A percentile compares a stretch with the other conserved stretches of the same genome.
Conservation (phyloP, 2,329 filamentous ascomycete species). For the Trichoderma endophyticum region DNA sequence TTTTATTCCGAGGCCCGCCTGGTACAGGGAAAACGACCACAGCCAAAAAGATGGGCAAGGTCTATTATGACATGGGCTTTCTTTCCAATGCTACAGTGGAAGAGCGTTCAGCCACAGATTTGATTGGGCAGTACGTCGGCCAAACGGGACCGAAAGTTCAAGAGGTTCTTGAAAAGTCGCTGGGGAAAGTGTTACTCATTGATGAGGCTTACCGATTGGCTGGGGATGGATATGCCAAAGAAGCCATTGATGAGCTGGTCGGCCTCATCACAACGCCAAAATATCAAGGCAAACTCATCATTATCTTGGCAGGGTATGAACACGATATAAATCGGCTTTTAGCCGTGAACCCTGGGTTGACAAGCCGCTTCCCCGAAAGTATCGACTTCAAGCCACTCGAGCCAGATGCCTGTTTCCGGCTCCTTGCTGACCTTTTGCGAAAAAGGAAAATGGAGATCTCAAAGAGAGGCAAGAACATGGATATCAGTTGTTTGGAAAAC, state of each 20-base stretch:
- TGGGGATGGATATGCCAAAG: conserved; percentile 55
- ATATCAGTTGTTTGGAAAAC: conserved; percentile 28
- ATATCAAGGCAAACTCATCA: conserved; percentile 58
- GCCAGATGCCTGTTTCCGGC: conserved; percentile 38
- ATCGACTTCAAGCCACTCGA: conserved; percentile 52
- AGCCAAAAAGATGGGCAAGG: conserved; percentile 69
- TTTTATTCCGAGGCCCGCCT: conserved; percentile 63
- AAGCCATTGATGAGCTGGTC: conserved; percentile 53
- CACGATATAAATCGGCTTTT: conserved; percentile 63
- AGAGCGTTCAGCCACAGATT: conserved; percentile 64
- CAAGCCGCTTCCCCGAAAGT: conserved; percentile 61
- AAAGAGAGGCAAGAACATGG: conserved; percentile 22
- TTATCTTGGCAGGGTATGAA: conserved; percentile 68
- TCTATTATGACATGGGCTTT: conserved; percentile 73
- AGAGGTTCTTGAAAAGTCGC: conserved; percentile 53
- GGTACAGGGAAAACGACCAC: conserved; percentile 72
- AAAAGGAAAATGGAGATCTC: conserved; percentile 27
- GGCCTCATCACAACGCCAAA: conserved; percentile 52
- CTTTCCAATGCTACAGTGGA: conserved; percentile 57
- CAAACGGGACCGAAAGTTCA: conserved; percentile 67
- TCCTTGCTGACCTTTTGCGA: conserved; percentile 39
- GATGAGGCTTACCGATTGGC: conserved; percentile 68
- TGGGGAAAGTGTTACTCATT: conserved; percentile 67
- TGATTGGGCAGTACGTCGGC: conserved; percentile 66
- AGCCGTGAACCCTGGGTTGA: conserved; percentile 58